A percentile compares a stretch with the other conserved stretches of the same genome.
These are phyloP conservation scores for Celoporthe dispersa DNA, from an alignment of 2,329 filamentous ascomycete genomes.

Conservation along the genomic window DNA sequence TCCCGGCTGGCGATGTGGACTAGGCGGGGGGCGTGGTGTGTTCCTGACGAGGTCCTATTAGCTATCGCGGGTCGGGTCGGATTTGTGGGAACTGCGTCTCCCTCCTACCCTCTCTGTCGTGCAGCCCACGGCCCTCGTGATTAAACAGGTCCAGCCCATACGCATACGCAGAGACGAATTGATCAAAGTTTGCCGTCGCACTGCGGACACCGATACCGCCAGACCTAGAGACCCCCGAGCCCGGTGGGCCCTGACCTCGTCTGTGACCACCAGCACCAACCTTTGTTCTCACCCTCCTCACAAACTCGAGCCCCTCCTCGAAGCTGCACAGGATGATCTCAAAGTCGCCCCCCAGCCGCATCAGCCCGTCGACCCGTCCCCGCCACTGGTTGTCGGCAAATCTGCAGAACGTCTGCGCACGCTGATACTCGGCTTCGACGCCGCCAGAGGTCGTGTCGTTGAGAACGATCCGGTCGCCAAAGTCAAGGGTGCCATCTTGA, in stretches of 20 bases:
- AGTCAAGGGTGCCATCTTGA: neutral
- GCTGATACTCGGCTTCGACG: neutral
- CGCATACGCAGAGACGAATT: neutral
- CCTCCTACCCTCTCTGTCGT: neutral
- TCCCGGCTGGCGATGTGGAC: neutral
- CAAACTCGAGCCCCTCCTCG: neutral
- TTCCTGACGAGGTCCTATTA: neutral
- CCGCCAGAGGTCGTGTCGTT: slow-evolving; percentile 12
- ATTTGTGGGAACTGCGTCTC: neutral
- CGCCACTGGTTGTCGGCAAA: neutral
- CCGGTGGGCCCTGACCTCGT: neutral
- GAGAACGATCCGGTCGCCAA: neutral
- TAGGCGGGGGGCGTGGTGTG: neutral
- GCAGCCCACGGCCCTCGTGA: neutral
- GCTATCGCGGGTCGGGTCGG: neutral
- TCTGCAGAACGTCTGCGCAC: neutral
- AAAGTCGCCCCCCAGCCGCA: neutral
- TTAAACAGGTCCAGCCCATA: neutral
- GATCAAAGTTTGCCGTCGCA: neutral
- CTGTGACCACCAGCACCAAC: neutral
- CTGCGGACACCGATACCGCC: neutral
- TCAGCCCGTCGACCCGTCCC: neutral
- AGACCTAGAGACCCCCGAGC: neutral
- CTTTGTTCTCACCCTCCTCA: neutral
- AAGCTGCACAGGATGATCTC: neutral